Evolutionary conservation across 2,329 filamentous ascomycete species (phyloP), one percentile per base, ranked within the genome.

Genomic region (Sporothrix variecibatus): DNA sequence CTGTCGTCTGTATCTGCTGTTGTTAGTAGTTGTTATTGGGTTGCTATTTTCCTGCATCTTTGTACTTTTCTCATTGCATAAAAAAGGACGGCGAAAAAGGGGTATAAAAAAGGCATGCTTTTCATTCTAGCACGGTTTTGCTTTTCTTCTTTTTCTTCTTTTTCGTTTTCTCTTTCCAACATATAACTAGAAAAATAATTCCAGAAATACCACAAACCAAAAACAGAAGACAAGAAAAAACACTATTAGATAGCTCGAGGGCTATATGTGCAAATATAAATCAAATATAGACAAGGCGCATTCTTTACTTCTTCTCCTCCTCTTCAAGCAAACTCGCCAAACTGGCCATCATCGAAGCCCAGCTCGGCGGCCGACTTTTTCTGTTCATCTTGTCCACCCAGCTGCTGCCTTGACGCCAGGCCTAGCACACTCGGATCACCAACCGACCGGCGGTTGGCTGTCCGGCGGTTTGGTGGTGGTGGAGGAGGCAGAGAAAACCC

Each of bases 331-430:
- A 97, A 97, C 82, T 97, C 94, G 26, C 93, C 94, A 87, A 94
- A 95, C 80, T 95, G 92, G 1, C 94, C 94, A 80, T 97, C 93
- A 79, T 97, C 94, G 78, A 96, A 96, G 0, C 93, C 93, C 77
- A 95, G 79, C 74, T 94, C 91, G 20, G 77, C 77, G 0, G 76
- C 78, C 83, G 84, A 79, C 84, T 86, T 81, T 85, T 86, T 78
- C 83, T 81, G 78, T 72, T 89, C 87, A 81, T 90, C 86, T 72
- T 40, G n/a, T 43, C 40, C 34, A 17, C 8, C 38, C 23, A 23
- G 34, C 68, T 73, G 60, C 23, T 70, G 68, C 40, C 58, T 67
- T 7, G 71, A n/a, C 26, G 62, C 68, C 9, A 74, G 53, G 11
- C 70, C 69, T 0, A 77, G 64, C 1, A 71, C 12, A 62, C 58